Evolutionary conservation across 139 green algal species (phyloP).

Genomic region (Coelastrella sp.): DNA sequence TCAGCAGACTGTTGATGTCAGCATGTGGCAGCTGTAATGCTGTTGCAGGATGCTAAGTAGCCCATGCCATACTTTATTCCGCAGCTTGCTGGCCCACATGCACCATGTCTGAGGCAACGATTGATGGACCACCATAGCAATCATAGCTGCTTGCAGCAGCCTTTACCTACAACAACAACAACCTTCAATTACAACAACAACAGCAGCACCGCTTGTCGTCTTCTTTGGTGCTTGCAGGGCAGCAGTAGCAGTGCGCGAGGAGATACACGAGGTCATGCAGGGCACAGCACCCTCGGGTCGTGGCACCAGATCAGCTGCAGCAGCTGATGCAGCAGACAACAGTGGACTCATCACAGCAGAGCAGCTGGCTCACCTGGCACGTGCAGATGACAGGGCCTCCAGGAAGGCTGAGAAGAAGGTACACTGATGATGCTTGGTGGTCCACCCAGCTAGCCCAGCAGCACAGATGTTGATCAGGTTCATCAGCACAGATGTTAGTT

Average conservation of each 20-base stretch:
- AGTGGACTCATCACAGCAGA: slow-evolving; percentile 35
- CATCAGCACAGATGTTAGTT: no score
- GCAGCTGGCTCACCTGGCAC: background rate
- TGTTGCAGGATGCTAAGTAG: no score
- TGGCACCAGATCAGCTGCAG: background rate
- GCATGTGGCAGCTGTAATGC: no score
- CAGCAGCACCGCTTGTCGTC: no score
- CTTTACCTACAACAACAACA: no score
- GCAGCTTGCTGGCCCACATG: no score
- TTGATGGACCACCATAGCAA: no score
- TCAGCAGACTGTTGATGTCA: no score
- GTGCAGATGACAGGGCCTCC: slow-evolving; percentile 44
- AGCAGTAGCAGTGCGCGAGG: slow-evolving; percentile 14
- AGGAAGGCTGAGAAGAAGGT: slow-evolving; percentile 55
- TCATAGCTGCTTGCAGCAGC: no score
- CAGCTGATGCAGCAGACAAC: background rate
- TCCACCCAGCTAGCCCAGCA: background rate
- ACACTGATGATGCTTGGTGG: background rate
- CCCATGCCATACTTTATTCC: no score
- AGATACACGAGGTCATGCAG: slow-evolving; percentile 42
- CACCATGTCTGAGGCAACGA: no score
- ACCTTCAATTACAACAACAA: no score
- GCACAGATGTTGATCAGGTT: background rate
- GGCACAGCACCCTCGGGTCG: background rate
- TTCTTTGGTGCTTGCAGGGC: slow-evolving; percentile 9